These are phyloP conservation scores for Fagopyrum tataricum DNA, from an alignment of 148 eudicot species.

Conservation along the genomic window DNA sequence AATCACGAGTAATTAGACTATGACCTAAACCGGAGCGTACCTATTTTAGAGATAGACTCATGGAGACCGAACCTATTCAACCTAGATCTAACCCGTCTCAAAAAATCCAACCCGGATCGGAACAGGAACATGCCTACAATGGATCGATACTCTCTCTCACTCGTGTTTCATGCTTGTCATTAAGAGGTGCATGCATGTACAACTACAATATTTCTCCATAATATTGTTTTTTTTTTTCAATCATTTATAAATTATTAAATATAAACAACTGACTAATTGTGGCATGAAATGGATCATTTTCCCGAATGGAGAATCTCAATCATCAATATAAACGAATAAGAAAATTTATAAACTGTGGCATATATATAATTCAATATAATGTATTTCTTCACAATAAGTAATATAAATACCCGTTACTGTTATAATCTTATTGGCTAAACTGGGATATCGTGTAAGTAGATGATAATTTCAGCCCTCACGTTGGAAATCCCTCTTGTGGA, in stretches of 20 bases:
- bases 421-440: background rate
- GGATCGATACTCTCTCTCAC: background rate
- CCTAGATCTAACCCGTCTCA: too few species aligned
- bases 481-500: background rate
- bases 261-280: background rate
- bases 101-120: too few species aligned
- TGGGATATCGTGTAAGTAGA: background rate
- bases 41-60: too few species aligned
- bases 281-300: slow-evolving; percentile 8
- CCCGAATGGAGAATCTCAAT: background rate
- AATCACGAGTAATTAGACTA: too few species aligned
- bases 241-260: background rate
- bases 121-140: too few species aligned
- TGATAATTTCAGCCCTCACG: too few species aligned
- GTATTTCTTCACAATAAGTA: background rate
- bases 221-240: background rate
- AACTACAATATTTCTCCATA: background rate
- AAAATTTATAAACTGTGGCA: background rate
- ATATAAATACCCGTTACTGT: too few species aligned
- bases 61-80: too few species aligned
- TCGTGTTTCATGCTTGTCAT: background rate
- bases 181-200: background rate
- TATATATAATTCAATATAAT: too few species aligned
- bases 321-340: background rate
- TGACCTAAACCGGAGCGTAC: too few species aligned